Evolutionary conservation across 225 moss, liverwort and hornwort genomes (phyloP), one percentile per base, ranked within the genome.

Genomic region (Bryoerythrophyllum caledonicum): DNA sequence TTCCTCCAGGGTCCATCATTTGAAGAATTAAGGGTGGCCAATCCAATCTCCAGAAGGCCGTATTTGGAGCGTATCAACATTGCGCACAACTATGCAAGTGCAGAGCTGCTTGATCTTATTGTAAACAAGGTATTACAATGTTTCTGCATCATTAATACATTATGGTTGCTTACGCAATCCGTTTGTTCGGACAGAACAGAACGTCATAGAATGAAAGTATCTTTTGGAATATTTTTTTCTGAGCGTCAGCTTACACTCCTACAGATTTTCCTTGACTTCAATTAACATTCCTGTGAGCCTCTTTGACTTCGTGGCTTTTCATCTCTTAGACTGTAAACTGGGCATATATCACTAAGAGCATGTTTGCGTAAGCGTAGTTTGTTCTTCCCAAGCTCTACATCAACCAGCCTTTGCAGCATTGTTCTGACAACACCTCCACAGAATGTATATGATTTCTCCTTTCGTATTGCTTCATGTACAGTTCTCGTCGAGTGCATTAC

Each of bases 31-130:
- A 83, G 83, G 38, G 65, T 83, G 34, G 64, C 74, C 32, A 86
- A 81, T 84, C 73, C 86, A 43, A 85, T 82, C 46, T 84, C 90
- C 68, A 82, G 71, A 70, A 89, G 93, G 48, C 95, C 95, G 8
- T 91, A 93, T 63, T 79, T 95, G 83, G 99, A 99, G 78, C 93
- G 88, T 35, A 93, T 95, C 67, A 90, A 74, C 57, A 64, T 91
- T 76, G 95, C 95, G 27, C 81, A 99, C 70, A 81, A 79, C 73
- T 95, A 87, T 77, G 99, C 99, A 55, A 99, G 99, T 84, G 88
- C 90, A 24, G 90, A 95, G 75, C 83, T 95, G 74, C 84, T 95
- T 68, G 88, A 92, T 77, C 87, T 99, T 44, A 88, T 99, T 56
- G 70, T 89, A 72, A 81, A 86, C 68, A 93, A 95, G 82, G 93